These are phyloP conservation scores for Hericium erinaceus DNA, from an alignment of 768 basidiomycete genomes.

Conservation along the genomic window DNA sequence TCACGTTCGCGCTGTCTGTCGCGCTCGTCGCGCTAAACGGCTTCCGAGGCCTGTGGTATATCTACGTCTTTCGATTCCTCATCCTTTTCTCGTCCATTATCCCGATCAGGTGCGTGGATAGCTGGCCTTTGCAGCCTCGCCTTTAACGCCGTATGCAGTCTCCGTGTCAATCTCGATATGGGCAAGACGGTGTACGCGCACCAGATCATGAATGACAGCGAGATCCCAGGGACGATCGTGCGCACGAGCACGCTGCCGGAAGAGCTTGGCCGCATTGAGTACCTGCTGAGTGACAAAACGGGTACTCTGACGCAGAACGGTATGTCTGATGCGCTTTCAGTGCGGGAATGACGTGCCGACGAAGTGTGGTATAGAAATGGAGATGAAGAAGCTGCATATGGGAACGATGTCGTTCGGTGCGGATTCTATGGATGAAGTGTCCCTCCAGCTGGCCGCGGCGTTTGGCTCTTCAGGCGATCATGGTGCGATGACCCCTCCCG, in stretches of 20 bases:
- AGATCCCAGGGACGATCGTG: slow-evolving; percentile 94
- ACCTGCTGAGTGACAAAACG: slow-evolving; percentile 94
- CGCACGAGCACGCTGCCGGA: slow-evolving; percentile 97
- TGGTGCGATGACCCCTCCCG: slow-evolving; percentile 4
- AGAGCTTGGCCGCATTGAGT: slow-evolving; percentile 91
- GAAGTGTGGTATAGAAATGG: slow-evolving; percentile 66
- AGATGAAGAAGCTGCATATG: slow-evolving; percentile 98
- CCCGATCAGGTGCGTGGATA: slow-evolving; percentile 75
- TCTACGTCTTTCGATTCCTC: slow-evolving; percentile 93
- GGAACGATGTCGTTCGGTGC: slow-evolving; percentile 95
- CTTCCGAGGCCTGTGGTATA: slow-evolving; percentile 91
- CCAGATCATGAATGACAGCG: slow-evolving; percentile 86
- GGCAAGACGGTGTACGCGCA: slow-evolving; percentile 97
- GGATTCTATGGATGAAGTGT: slow-evolving; percentile 99
- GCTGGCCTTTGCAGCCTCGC: neutral
- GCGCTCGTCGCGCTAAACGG: slow-evolving; percentile 93
- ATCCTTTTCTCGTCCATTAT: slow-evolving; percentile 99
- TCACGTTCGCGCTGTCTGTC: slow-evolving; percentile 87
- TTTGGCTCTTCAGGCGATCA: slow-evolving; percentile 62
- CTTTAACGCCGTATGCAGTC: slow-evolving; percentile 35
- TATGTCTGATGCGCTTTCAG: slow-evolving; percentile 23
- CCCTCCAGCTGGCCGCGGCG: slow-evolving; percentile 80
- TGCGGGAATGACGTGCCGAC: neutral
- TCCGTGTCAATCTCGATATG: slow-evolving; percentile 99
- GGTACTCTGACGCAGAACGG: slow-evolving; percentile 97